Conservation (phyloP, 73 alveolate species). For the Tetrahymena elliotti region DNA sequence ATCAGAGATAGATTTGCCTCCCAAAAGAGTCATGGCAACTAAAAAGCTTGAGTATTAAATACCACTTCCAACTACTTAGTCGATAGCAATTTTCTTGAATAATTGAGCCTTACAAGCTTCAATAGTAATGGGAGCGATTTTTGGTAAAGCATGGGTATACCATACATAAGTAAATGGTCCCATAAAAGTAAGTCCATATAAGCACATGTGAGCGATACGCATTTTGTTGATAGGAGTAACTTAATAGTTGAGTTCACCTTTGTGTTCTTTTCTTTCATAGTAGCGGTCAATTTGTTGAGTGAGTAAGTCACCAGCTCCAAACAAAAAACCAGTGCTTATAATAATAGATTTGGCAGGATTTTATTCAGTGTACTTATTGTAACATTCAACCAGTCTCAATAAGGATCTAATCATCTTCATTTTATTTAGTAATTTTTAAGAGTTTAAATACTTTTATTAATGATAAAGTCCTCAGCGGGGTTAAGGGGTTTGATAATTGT, state of each 20-base stretch:
- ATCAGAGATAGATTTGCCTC: neutral
- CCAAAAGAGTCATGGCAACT: neutral
- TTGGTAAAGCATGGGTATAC: neutral
- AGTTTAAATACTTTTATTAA: neutral
- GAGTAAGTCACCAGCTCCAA: neutral
- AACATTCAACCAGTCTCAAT: neutral
- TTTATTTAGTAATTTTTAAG: neutral
- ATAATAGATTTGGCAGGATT: neutral
- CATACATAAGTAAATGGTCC: neutral
- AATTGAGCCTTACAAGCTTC: neutral
- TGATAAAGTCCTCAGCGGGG: neutral
- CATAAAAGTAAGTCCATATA: neutral
- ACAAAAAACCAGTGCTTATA: neutral
- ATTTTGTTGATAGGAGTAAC: neutral
- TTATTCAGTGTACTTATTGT: neutral
- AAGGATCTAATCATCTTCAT: neutral
- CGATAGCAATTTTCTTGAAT: neutral
- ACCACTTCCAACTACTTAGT: neutral
- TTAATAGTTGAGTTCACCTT: neutral
- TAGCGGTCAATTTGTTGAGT: neutral
- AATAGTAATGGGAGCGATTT: neutral
- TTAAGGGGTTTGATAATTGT: neutral
- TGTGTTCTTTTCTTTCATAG: neutral
- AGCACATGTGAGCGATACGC: neutral
- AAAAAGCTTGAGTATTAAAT: neutral